Conservation (phyloP, 108 stramenopile species). For the Skeletonema costatum region DNA sequence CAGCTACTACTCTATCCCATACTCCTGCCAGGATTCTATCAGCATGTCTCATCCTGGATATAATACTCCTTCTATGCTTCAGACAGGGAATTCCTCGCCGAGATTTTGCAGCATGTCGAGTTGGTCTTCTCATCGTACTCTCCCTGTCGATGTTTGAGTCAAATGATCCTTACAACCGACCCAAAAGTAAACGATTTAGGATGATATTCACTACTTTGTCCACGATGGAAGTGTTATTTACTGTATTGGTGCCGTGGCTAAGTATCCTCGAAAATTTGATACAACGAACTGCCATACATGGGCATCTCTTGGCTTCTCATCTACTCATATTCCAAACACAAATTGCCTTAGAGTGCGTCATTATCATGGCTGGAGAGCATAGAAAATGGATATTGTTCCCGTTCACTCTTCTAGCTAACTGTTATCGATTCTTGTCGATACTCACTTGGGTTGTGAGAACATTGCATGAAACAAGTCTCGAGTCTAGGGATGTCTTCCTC, state of each 20-base stretch:
- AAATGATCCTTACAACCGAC: neutral
- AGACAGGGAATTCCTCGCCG: slow-evolving; percentile 13
- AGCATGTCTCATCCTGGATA: slow-evolving; percentile 7
- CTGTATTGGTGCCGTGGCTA: slow-evolving; percentile 33
- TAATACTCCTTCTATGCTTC: slow-evolving; percentile 13
- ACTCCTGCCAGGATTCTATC: slow-evolving; percentile 2
- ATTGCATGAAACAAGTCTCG: slow-evolving; percentile 7
- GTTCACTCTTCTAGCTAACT: slow-evolving; percentile 36
- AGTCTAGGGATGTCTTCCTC: slow-evolving; percentile 23
- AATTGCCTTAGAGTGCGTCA: slow-evolving; percentile 34
- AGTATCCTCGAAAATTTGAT: neutral
- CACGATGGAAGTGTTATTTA: slow-evolving; percentile 22
- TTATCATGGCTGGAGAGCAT: slow-evolving; percentile 18
- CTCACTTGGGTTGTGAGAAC: slow-evolving; percentile 30
- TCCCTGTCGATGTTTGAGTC: slow-evolving; percentile 20
- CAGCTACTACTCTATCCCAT: neutral
- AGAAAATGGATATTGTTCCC: slow-evolving; percentile 34
- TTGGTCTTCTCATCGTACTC: slow-evolving; percentile 10
- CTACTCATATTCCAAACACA: slow-evolving; percentile 46
- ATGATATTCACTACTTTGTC: slow-evolving; percentile 15
- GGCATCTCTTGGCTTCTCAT: slow-evolving; percentile 34
- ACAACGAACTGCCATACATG: slow-evolving; percentile 10
- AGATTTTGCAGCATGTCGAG: slow-evolving; percentile 18
- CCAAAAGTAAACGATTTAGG: slow-evolving; percentile 15
- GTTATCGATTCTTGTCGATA: slow-evolving; percentile 19